Conservation (phyloP, 2,329 filamentous ascomycete genomes). For the Cladorrhinum sp. region DNA sequence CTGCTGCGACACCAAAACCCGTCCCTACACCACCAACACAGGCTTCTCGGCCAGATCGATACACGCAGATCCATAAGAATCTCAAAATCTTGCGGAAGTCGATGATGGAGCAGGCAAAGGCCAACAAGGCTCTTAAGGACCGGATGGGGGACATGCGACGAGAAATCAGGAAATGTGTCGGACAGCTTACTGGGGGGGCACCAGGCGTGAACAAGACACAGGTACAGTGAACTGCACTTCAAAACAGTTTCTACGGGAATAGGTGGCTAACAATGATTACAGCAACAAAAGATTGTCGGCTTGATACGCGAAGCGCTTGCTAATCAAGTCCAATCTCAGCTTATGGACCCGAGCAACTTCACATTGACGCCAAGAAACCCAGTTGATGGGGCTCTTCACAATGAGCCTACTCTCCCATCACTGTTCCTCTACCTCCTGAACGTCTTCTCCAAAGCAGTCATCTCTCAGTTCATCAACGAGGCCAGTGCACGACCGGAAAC, state of each 20-base stretch:
- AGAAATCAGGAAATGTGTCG: slow-evolving; percentile 67
- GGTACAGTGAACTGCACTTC: slow-evolving; percentile 36
- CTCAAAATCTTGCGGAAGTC: slow-evolving; percentile 56
- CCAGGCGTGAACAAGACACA: slow-evolving; percentile 40
- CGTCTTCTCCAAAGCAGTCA: slow-evolving; percentile 64
- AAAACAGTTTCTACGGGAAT: not conserved
- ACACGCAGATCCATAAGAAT: slow-evolving; percentile 61
- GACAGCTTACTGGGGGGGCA: slow-evolving; percentile 64
- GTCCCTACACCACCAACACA: slow-evolving; percentile 1
- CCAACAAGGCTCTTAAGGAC: slow-evolving; percentile 57
- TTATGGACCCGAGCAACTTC: slow-evolving; percentile 53
- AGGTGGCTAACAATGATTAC: slow-evolving; percentile 1
- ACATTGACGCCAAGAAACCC: slow-evolving; percentile 42
- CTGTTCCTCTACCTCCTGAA: slow-evolving; percentile 71
- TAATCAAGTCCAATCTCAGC: slow-evolving; percentile 44
- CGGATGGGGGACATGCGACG: slow-evolving; percentile 70
- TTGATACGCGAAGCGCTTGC: slow-evolving; percentile 51
- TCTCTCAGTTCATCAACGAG: slow-evolving; percentile 64
- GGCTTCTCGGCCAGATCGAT: slow-evolving; percentile 40
- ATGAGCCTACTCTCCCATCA: slow-evolving; percentile 50
- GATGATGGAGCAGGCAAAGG: slow-evolving; percentile 53
- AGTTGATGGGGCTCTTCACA: slow-evolving; percentile 40
- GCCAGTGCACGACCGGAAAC: slow-evolving; percentile 55
- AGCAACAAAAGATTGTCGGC: slow-evolving; percentile 44
- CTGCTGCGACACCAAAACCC: slow-evolving; percentile 4